Evolutionary conservation across 257 asterid species (phyloP).

Genomic region (Solanum appendiculatum): DNA sequence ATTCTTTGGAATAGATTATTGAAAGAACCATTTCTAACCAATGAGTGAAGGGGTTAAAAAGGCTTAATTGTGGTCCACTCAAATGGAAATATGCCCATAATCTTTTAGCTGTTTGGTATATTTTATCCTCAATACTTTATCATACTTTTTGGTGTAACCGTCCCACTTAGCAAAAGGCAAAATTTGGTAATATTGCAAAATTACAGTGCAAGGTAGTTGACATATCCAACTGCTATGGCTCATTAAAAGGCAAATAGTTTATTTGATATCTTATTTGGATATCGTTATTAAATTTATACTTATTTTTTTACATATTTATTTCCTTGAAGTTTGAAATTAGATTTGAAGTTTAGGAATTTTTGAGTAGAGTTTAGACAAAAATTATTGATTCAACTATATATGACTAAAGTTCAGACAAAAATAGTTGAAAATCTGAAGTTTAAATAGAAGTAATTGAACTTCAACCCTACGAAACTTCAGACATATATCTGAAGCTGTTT

Average conservation of each 20-base stretch:
- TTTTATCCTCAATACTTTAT: not conserved
- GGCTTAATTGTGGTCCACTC: not conserved
- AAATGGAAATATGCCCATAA: not conserved
- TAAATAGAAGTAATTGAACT: not conserved
- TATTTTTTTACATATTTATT: not conserved
- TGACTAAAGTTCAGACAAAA: not conserved
- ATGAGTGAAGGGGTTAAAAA: not conserved
- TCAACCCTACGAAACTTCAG: not conserved
- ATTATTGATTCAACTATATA: not conserved
- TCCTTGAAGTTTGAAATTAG: not conserved
- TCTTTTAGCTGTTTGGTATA: not conserved
- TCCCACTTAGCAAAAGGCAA: not conserved
- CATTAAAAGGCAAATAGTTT: not conserved
- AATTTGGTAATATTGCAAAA: not conserved
- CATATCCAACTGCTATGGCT: not conserved
- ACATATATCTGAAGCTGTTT: not conserved
- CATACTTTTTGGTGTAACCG: not conserved
- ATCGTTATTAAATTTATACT: not conserved
- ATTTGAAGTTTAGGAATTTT: not conserved
- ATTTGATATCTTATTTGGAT: not conserved
- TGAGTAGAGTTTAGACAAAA: not conserved
- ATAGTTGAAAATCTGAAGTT: not conserved
- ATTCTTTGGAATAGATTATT: constrained; percentile 12
- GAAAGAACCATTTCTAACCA: not conserved
- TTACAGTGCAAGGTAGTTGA: not conserved